Percentiles rank a stretch among this genome's conserved stretches.
phyloP scores from a whole-genome alignment of 2,329 filamentous ascomycete genomes.

The Chrysosphaeria jannelii region DNA sequence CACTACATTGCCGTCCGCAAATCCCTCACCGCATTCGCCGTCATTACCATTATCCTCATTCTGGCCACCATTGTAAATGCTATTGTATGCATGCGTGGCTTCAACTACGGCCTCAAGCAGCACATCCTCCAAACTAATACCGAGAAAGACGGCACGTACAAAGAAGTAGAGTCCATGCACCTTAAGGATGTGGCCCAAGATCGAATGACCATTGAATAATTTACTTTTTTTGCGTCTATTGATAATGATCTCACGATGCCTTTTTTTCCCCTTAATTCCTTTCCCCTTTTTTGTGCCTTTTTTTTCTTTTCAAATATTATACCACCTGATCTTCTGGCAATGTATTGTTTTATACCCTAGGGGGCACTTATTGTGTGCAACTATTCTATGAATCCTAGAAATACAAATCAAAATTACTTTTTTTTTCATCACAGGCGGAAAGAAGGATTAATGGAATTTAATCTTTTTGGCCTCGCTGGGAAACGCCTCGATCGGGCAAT shows the following conservation, averaged over 20 bases:
- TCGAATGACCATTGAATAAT: slow-evolving; percentile 29
- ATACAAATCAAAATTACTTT: not conserved
- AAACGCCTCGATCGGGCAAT: slow-evolving; percentile 65
- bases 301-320: not conserved
- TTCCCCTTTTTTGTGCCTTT: slow-evolving; percentile 1
- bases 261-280: slow-evolving; percentile 1
- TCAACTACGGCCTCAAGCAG: slow-evolving; percentile 63
- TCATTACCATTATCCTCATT: slow-evolving; percentile 73
- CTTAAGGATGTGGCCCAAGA: slow-evolving; percentile 22
- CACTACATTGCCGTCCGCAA: slow-evolving; percentile 54
- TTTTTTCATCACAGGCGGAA: not conserved
- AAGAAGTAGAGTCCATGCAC: slow-evolving; percentile 19
- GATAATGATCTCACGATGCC: not conserved
- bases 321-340: not conserved
- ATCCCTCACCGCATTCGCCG: slow-evolving; percentile 74
- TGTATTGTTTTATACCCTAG: no score
- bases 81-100: slow-evolving; percentile 68
- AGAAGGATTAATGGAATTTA: slow-evolving; percentile 20
- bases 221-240: slow-evolving; percentile 1
- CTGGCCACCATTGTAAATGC: slow-evolving; percentile 70
- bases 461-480: slow-evolving; percentile 49
- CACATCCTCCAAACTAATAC: slow-evolving; percentile 33
- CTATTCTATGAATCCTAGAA: no score
- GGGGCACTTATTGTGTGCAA: no score
- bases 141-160: slow-evolving; percentile 18